These are phyloP conservation scores for Cutaneotrichosporon curvatum DNA, from an alignment of 1,284 basidiomycete species.

Conservation along the genomic window DNA sequence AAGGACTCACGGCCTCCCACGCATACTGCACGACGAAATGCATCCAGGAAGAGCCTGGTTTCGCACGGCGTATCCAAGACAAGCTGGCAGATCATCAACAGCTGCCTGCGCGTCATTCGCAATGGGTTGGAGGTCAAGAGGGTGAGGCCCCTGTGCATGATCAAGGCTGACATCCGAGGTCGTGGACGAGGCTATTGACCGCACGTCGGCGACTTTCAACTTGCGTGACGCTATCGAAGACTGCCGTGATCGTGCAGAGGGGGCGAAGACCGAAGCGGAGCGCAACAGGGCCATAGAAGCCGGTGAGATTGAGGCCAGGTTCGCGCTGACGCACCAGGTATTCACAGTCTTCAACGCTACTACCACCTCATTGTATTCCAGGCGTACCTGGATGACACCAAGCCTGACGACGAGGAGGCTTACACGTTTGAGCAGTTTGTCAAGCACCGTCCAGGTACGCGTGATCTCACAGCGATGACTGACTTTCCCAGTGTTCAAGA, in stretches of 20 bases:
- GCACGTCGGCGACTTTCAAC: constrained; percentile 76
- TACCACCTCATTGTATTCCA: constrained; percentile 91
- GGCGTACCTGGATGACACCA: constrained; percentile 79
- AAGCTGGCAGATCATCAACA: constrained; percentile 61
- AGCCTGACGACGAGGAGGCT: constrained; percentile 69
- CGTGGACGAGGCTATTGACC: constrained; percentile 89
- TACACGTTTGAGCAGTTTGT: constrained; percentile 75
- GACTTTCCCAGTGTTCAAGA: constrained; percentile 67
- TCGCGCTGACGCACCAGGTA: constrained; percentile 49
- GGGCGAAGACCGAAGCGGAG: constrained; percentile 63
- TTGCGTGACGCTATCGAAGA: constrained; percentile 83
- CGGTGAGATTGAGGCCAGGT: constrained; percentile 49
- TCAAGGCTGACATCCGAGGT: constrained; percentile 39
- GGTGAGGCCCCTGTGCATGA: constrained; percentile 23
- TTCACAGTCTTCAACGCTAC: constrained; percentile 76
- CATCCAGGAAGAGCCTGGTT: constrained; percentile 14
- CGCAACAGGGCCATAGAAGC: constrained; percentile 61
- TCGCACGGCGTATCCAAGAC: constrained; percentile 21
- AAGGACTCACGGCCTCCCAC: constrained; percentile 9
- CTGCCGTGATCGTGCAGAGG: constrained; percentile 57
- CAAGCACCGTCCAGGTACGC: constrained; percentile 59
- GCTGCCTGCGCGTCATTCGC: constrained; percentile 79
- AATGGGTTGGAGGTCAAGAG: constrained; percentile 80
- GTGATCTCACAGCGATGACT: too few species aligned
- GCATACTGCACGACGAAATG: constrained; percentile 8